Percentiles rank a stretch among this genome's conserved stretches.
Evolutionary conservation across 1,284 basidiomycete species (phyloP).

Genomic region (Sanguinoderma infundibulare): DNA sequence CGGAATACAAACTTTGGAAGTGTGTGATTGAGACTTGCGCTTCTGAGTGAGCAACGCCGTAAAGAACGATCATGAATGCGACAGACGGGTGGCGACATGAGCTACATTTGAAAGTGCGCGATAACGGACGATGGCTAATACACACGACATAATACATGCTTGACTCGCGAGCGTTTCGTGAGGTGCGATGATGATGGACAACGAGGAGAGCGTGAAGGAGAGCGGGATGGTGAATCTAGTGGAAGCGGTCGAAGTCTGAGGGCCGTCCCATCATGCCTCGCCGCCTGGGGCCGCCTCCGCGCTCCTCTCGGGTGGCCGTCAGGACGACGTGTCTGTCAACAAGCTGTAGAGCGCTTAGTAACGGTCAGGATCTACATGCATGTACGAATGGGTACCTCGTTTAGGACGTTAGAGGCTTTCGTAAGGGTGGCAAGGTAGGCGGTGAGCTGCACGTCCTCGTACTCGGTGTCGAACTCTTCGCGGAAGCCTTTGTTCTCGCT

Average conservation of each 20-base stretch:
- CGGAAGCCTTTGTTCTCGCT: conserved; percentile 81
- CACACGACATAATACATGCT: conserved; percentile 21
- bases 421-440: conserved; percentile 88
- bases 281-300: conserved; percentile 28
- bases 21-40: too few species aligned
- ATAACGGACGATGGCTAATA: conserved; percentile 19
- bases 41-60: too few species aligned
- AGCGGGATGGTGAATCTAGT: conserved; percentile 31
- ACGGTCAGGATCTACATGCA: not conserved
- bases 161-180: not conserved
- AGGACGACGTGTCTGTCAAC: conserved; percentile 43
- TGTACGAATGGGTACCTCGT: conserved; percentile 75
- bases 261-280: conserved; percentile 41
- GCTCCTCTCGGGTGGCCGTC: conserved; percentile 38
- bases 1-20: too few species aligned
- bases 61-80: too few species aligned
- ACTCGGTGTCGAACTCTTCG: conserved; percentile 90
- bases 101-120: too few species aligned
- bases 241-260: conserved; percentile 57
- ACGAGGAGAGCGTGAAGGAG: not conserved
- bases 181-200: not conserved
- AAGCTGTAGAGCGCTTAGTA: conserved; percentile 26
- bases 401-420: conserved; percentile 84
- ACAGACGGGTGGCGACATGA: too few species aligned
- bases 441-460: conserved; percentile 93